A percentile compares a stretch with the other conserved stretches of the same genome.
Evolutionary conservation across 2,329 filamentous ascomycete genomes (phyloP).

Genomic region (Neoscytalidium dimidiatum): DNA sequence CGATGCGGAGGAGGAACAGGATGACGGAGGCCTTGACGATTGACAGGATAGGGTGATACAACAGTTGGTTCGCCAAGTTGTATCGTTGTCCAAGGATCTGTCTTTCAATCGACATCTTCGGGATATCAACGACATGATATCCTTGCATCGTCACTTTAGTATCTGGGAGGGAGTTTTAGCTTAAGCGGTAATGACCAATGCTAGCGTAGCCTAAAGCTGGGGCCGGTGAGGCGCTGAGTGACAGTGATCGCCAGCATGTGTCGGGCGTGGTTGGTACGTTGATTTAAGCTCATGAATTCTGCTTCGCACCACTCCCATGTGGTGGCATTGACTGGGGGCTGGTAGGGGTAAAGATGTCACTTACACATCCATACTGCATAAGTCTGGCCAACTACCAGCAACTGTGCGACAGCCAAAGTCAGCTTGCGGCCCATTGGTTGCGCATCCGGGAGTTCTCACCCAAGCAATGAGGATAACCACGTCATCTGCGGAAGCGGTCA

Average conservation of each 20-base stretch:
- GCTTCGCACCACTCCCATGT: too few relatives aligned
- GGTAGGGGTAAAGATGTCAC: not conserved
- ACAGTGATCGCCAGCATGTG: not conserved
- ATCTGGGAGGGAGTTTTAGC: slow-evolving; percentile 24
- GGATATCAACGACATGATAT: slow-evolving; percentile 34
- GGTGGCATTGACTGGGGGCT: not conserved
- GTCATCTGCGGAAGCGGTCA: slow-evolving; percentile 8
- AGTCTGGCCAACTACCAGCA: slow-evolving; percentile 1
- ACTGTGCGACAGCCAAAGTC: not conserved
- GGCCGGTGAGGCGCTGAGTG: not conserved
- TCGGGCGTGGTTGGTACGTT: too few relatives aligned
- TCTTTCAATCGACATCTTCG: slow-evolving; percentile 31
- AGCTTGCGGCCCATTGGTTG: not conserved
- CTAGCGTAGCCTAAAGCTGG: not conserved
- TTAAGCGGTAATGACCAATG: not conserved
- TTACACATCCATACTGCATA: slow-evolving; percentile 15
- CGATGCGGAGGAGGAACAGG: slow-evolving; percentile 40
- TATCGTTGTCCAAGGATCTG: slow-evolving; percentile 32
- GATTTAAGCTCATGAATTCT: too few relatives aligned
- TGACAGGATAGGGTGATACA: slow-evolving; percentile 42
- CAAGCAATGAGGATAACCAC: slow-evolving; percentile 5
- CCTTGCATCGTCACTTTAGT: slow-evolving; percentile 35
- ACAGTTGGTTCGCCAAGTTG: slow-evolving; percentile 39
- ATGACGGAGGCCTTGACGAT: slow-evolving; percentile 40
- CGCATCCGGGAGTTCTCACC: not conserved